Evolutionary conservation across 441 rosid species (phyloP).

Genomic region (Biscutella laevigata): DNA sequence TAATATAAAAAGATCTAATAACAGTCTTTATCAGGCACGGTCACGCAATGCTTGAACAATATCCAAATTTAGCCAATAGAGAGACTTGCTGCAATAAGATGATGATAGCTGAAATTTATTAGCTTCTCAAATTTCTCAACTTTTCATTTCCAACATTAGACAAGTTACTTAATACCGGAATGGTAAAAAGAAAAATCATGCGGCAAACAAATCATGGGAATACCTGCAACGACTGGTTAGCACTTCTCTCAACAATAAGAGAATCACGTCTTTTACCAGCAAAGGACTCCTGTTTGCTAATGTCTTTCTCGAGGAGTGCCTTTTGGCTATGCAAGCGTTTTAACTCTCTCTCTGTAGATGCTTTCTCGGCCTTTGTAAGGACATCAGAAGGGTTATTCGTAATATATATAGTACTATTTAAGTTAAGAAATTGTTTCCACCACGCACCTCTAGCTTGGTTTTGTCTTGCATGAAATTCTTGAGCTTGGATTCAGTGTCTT

Average conservation of each 20-base stretch:
- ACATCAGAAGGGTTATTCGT: not conserved
- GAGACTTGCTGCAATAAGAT: not conserved
- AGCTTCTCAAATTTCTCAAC: not conserved
- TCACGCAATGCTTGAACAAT: slow-evolving; percentile 11
- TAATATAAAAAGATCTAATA: too few species aligned
- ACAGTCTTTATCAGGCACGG: too few species aligned
- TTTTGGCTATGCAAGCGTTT: slow-evolving; percentile 68
- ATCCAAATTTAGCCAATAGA: not conserved
- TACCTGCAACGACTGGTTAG: slow-evolving; percentile 71
- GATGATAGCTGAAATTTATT: not conserved
- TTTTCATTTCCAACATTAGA: not conserved
- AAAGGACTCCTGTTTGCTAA: slow-evolving; percentile 65
- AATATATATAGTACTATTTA: not conserved
- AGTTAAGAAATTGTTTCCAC: not conserved
- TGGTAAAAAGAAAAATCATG: not conserved
- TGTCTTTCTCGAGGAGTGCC: slow-evolving; percentile 76
- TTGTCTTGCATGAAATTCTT: slow-evolving; percentile 81
- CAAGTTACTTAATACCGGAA: not conserved
- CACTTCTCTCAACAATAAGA: slow-evolving; percentile 37
- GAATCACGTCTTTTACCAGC: slow-evolving; percentile 78
- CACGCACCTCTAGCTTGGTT: slow-evolving; percentile 83
- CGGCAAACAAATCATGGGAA: slow-evolving; percentile 2
- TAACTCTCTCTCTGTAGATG: slow-evolving; percentile 71
- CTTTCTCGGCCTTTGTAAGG: slow-evolving; percentile 70
- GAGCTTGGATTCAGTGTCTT: slow-evolving; percentile 80